A percentile compares a stretch with the other conserved stretches of the same genome.
These are phyloP conservation scores for Ceratobasidium sp. DNA, from an alignment of 1,284 basidiomycete genomes.

Conservation along the genomic window DNA sequence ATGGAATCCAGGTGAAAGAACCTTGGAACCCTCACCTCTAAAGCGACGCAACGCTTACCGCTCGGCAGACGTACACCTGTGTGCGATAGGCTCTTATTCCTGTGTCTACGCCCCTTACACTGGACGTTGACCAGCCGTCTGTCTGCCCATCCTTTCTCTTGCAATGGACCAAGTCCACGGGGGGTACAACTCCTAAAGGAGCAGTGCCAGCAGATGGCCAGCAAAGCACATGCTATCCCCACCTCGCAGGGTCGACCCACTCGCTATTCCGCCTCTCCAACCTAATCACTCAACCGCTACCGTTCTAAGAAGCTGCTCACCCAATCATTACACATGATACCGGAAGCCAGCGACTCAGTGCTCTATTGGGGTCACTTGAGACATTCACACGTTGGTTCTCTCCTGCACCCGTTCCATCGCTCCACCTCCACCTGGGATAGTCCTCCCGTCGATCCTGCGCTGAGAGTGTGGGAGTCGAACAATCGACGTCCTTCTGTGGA, in stretches of 20 bases:
- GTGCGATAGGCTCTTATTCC: not conserved
- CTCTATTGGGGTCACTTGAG: not conserved
- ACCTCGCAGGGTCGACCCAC: not conserved
- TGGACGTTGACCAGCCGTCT: too few relatives aligned
- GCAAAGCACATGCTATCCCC: too few relatives aligned
- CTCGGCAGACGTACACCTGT: not conserved
- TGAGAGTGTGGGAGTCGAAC: not conserved
- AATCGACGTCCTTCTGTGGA: not conserved
- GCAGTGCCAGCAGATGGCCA: too few relatives aligned
- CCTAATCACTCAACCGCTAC: not conserved
- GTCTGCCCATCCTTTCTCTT: too few relatives aligned
- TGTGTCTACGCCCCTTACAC: too few relatives aligned
- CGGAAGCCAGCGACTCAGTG: too few relatives aligned
- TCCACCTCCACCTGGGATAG: not conserved
- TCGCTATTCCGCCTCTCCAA: not conserved
- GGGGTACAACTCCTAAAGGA: too few relatives aligned
- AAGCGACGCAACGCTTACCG: not conserved
- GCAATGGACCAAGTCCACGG: too few relatives aligned
- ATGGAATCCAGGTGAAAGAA: conserved; percentile 36
- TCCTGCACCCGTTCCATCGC: not conserved
- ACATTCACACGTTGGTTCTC: not conserved
- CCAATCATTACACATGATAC: conserved; percentile 29
- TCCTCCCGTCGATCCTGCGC: not conserved
- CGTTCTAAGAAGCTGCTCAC: conserved; percentile 6
- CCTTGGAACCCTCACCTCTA: conserved; percentile 19